These are phyloP conservation scores for Termitomyces sp. DNA, from an alignment of 768 basidiomycete species.

Conservation along the genomic window DNA sequence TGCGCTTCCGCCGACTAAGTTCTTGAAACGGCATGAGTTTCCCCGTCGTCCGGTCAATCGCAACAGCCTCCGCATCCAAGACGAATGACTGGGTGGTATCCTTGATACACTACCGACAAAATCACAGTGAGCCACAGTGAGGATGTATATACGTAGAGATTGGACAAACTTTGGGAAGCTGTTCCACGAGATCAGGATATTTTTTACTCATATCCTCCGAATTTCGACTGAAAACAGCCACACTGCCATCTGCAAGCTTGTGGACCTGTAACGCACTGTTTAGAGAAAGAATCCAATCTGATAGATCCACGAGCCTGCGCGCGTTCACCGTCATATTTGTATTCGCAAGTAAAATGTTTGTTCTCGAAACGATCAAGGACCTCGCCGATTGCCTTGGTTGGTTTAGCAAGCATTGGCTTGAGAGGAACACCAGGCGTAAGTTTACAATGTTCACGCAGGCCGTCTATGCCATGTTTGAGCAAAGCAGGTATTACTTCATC, in stretches of 20 bases:
- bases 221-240: slow-evolving; percentile 94
- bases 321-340: slow-evolving; percentile 98
- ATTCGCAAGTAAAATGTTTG: slow-evolving; percentile 96
- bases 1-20: slow-evolving; percentile 88
- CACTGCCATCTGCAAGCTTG: slow-evolving; percentile 70
- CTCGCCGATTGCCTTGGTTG: slow-evolving; percentile 97
- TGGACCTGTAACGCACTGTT: slow-evolving; percentile 57
- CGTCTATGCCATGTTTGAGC: slow-evolving; percentile 68
- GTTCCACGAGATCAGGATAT: slow-evolving; percentile 96
- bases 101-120: slow-evolving; percentile 67
- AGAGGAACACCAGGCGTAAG: slow-evolving; percentile 94
- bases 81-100: slow-evolving; percentile 85
- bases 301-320: slow-evolving; percentile 58
- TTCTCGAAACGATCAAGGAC: slow-evolving; percentile 95
- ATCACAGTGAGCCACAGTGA: neutral
- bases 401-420: slow-evolving; percentile 99
- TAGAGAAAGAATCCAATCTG: neutral
- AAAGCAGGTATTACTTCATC: slow-evolving; percentile 90
- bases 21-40: slow-evolving; percentile 98
- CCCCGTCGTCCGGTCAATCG: slow-evolving; percentile 78
- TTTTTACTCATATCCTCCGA: slow-evolving; percentile 99
- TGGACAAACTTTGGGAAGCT: slow-evolving; percentile 69
- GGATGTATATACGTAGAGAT: neutral
- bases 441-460: slow-evolving; percentile 71
- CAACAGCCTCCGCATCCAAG: slow-evolving; percentile 94